Evolutionary conservation across 2,329 filamentous ascomycete genomes (phyloP).

Genomic region (Falciphora oryzae): DNA sequence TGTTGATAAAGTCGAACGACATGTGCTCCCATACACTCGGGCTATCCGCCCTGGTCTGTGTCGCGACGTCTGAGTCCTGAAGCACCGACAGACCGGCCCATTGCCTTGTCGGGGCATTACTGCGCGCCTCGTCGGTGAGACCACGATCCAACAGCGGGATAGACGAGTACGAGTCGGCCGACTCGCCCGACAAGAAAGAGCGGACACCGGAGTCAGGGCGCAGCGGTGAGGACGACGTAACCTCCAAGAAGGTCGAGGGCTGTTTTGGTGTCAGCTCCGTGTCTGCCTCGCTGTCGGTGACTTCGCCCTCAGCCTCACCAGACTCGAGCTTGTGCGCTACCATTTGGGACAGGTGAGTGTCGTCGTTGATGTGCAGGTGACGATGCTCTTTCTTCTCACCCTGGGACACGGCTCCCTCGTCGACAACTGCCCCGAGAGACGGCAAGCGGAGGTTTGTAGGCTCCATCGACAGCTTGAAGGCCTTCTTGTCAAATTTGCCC

Average conservation of each 20-base stretch:
- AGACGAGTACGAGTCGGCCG: constrained; percentile 69
- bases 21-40: constrained; percentile 26
- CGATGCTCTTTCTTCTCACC: constrained; percentile 39
- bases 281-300: constrained; percentile 3
- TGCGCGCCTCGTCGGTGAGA: constrained; percentile 39
- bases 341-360: constrained; percentile 14
- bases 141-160: constrained; percentile 71
- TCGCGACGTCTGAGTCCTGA: constrained; percentile 34
- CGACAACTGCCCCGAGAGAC: constrained; percentile 9
- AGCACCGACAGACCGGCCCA: constrained; percentile 54
- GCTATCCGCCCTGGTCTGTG: constrained; percentile 17
- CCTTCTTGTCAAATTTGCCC: constrained; percentile 66
- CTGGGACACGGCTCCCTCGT: not conserved
- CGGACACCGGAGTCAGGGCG: constrained; percentile 29
- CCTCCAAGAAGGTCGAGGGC: constrained; percentile 18
- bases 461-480: constrained; percentile 35
- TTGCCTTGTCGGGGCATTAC: constrained; percentile 33
- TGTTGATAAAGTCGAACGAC: constrained; percentile 50
- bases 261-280: not conserved
- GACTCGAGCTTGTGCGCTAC: constrained; percentile 12
- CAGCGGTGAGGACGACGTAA: constrained; percentile 14
- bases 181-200: constrained; percentile 54
- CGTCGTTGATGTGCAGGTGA: constrained; percentile 37
- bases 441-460: constrained; percentile 20
- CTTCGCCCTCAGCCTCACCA: not conserved